phyloP scores from a whole-genome alignment of 495 filamentous ascomycete genomes.

The Pyronema omphalodes region DNA sequence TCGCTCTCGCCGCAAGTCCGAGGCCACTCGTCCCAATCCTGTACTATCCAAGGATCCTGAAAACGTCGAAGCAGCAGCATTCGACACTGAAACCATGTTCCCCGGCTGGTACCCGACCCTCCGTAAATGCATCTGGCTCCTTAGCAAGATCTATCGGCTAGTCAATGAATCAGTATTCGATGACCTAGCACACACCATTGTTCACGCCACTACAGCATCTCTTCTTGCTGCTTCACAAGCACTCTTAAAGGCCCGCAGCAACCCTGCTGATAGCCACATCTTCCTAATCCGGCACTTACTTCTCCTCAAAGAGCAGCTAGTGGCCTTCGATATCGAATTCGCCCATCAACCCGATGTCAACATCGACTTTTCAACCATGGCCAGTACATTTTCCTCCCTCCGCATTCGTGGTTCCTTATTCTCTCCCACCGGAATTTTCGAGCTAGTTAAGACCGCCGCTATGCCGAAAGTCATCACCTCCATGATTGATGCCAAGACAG shows the following conservation, averaged over 20 bases:
- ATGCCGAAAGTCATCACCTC: conserved; percentile 45
- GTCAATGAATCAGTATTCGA: conserved; percentile 59
- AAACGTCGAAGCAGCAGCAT: conserved; percentile 33
- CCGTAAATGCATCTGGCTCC: conserved; percentile 58
- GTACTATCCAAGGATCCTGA: conserved; percentile 32
- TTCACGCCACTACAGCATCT: conserved; percentile 53
- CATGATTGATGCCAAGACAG: conserved; percentile 47
- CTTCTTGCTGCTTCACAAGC: conserved; percentile 39
- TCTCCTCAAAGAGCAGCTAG: conserved; percentile 57
- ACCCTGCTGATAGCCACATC: conserved; percentile 40
- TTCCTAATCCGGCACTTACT: conserved; percentile 60
- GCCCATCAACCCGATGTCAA: conserved; percentile 40
- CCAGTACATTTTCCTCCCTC: conserved; percentile 53
- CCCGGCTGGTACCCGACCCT: conserved; percentile 49
- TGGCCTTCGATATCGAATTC: conserved; percentile 57
- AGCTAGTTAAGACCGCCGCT: conserved; percentile 40
- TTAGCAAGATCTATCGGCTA: conserved; percentile 57
- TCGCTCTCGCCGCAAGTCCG: conserved; percentile 23
- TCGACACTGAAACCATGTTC: conserved; percentile 21
- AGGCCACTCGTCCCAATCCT: conserved; percentile 23
- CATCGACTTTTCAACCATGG: conserved; percentile 51
- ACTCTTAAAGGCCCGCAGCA: conserved; percentile 32
- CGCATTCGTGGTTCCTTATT: conserved; percentile 50
- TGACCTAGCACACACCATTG: conserved; percentile 58
- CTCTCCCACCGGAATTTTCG: conserved; percentile 42